Evolutionary conservation across 345 rosid species (phyloP).

Genomic region (Stellera chamaejasme): DNA sequence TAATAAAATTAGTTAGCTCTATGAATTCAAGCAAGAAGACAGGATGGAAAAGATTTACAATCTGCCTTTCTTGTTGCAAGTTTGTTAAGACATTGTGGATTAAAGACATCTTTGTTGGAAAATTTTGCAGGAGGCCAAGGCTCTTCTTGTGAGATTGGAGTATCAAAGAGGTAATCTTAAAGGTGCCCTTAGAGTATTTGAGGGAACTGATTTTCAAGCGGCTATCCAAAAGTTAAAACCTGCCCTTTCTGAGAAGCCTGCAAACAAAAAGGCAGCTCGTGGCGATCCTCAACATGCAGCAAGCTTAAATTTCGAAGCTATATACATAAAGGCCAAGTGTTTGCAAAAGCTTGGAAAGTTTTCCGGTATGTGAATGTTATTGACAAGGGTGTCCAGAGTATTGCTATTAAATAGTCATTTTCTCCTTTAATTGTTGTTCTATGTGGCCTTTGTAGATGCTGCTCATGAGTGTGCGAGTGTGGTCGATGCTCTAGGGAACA

Average conservation of each 20-base stretch:
- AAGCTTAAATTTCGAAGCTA: slow-evolving; percentile 72
- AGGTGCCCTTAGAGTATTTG: slow-evolving; percentile 78
- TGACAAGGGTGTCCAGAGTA: not conserved
- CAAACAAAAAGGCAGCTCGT: slow-evolving; percentile 47
- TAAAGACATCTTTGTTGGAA: not conserved
- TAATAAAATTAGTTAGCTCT: no score
- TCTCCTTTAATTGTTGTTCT: slow-evolving; percentile 7
- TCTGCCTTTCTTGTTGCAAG: no score
- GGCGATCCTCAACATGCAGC: slow-evolving; percentile 67
- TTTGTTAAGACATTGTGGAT: no score
- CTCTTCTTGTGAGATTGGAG: slow-evolving; percentile 83
- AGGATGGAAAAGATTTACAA: no score
- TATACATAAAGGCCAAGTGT: slow-evolving; percentile 75
- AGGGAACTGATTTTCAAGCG: slow-evolving; percentile 81
- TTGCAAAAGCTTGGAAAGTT: slow-evolving; percentile 75
- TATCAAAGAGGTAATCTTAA: slow-evolving; percentile 86
- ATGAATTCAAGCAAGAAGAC: no score
- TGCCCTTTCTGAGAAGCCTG: slow-evolving; percentile 42
- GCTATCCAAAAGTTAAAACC: slow-evolving; percentile 60
- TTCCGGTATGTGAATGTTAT: slow-evolving; percentile 30
- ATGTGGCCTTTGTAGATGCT: slow-evolving; percentile 44
- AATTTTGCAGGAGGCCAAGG: slow-evolving; percentile 69
- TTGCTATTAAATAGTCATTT: not conserved
- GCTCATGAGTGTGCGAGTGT: slow-evolving; percentile 69
- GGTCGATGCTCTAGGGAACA: slow-evolving; percentile 77